Evolutionary conservation across 306 rosid genomes (phyloP).

Genomic region (Trichosanthes cucumerina): DNA sequence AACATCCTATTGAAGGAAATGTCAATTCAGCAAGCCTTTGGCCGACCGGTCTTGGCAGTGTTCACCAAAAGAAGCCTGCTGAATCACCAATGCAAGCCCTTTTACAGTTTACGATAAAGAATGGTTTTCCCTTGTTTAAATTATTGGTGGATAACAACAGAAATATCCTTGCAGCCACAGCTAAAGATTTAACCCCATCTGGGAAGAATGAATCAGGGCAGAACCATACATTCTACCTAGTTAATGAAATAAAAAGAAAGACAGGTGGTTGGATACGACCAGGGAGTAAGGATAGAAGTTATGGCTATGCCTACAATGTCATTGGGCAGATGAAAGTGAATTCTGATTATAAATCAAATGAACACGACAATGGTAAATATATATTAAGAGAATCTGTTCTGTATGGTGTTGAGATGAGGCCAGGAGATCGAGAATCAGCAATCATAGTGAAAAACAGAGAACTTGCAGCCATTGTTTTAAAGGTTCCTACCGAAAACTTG

Average conservation of each 20-base stretch:
- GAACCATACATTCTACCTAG: conserved; percentile 55
- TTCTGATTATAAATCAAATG: conserved; percentile 27
- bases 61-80: conserved; percentile 28
- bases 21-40: conserved; percentile 21
- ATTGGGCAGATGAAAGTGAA: conserved; percentile 70
- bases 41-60: conserved; percentile 22
- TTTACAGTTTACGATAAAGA: conserved; percentile 56
- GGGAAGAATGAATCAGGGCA: conserved; percentile 51
- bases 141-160: conserved; percentile 47
- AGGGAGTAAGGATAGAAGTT: conserved; percentile 45
- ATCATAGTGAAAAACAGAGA: conserved; percentile 34
- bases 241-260: conserved; percentile 69
- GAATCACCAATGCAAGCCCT: conserved; percentile 50
- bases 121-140: conserved; percentile 64
- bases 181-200: conserved; percentile 35
- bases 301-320: conserved; percentile 51
- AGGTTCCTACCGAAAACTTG: conserved; percentile 36
- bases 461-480: conserved; percentile 63
- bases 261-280: conserved; percentile 63
- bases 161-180: conserved; percentile 56
- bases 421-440: conserved; percentile 31
- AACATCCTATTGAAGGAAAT: conserved; percentile 30
- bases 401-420: conserved; percentile 41
- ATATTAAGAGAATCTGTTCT: conserved; percentile 50
- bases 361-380: conserved; percentile 21